Evolutionary conservation across 2,329 filamentous ascomycete species (phyloP), one percentile per base, ranked within the genome.

Genomic region (Cordyceps pruinosa): DNA sequence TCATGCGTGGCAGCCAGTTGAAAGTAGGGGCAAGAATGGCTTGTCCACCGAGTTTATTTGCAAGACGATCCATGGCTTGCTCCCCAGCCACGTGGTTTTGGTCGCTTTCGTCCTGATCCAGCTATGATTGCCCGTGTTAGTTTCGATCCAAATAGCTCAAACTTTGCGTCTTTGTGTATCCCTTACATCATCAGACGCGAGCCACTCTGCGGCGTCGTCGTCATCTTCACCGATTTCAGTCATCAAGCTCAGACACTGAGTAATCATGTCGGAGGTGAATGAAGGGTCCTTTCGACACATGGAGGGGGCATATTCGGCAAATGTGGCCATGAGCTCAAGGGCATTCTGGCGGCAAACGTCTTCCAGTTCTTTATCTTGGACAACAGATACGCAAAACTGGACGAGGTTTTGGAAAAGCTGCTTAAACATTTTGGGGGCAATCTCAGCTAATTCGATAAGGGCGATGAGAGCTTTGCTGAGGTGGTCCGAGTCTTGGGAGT

Each of bases 371-470:
- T 97, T 97, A 71, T 99, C 93, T 66, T 95, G 89, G 64, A 99
- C 89, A 58, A 97, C 91, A 7, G 89, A 90, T 59, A 97, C 86
- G 70, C 88, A 93, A 74, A 99, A 97, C 65, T 89, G 86, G 52
- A 97, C 93, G 4, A 99, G 80, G 67, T 90, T 92, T 68, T 88
- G 87, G 76, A 99, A 99, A n/a, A 96, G 79, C 21, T 82, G 82
- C 75, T 94, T 96, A 77, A 99, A 99, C 92, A 97, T 97, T 75
- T 94, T 95, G 23, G 93, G 91, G 23, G 90, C 88, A n/a, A 88
- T 83, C 73, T 97, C 94, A 39, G 94, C 94, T 56, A 99, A 81
- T 63, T 97, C 94, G 66, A 99, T 97, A 48, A 99, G 81, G 25
- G 93, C 88, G 57, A 97, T 78, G 42, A 99, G 84, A 23, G 92